Evolutionary conservation across 305 asterid genomes (phyloP), one percentile per base, ranked within the genome.

Genomic region (Stenogyne calaminthoides): DNA sequence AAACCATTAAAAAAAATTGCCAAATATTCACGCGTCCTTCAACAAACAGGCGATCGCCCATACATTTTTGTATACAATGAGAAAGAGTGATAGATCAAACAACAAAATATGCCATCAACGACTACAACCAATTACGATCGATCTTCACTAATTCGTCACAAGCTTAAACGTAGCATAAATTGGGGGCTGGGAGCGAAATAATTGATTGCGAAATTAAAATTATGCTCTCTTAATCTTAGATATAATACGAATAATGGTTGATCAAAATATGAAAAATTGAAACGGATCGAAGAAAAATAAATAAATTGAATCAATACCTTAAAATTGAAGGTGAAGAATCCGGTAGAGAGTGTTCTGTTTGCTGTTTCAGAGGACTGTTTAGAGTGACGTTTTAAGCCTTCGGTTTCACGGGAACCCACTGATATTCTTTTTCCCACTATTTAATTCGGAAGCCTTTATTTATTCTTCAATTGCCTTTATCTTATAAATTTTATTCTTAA

Each of bases 271-370:
- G n/a, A n/a, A 46, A 20, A 32, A 46, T 44, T 34, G 34, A n/a
- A 42, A 61, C 8, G 34, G 62, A 57, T 42, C 19, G 15, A 32
- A 32, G 29, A 25, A 54, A 34, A 14, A 20, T n/a, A 44, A 44
- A 22, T 3, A 7, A 9, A 40, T 76, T 16, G 32, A 64, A 25
- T 67, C 3, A 52, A 55, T 73, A 79, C 82, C 82, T 79, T 66
- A 9, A 76, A 47, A 70, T 29, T 78, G 77, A 72, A 75, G 70
- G 39, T 15, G 67, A 61, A 15, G 14, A 34, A 61, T 61, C 73
- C 60, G 70, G 18, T 2, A 2, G 10, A 54, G 37, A 9, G 36
- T 16, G 58, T 15, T 58, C 0, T 9, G 70, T 49, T 36, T 9
- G 52, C 14, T 61, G 72, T 56, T 68, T 47, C 42, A 58, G 78